Evolutionary conservation across 495 filamentous ascomycete genomes (phyloP).

Genomic region (Margaritispora aquatica): DNA sequence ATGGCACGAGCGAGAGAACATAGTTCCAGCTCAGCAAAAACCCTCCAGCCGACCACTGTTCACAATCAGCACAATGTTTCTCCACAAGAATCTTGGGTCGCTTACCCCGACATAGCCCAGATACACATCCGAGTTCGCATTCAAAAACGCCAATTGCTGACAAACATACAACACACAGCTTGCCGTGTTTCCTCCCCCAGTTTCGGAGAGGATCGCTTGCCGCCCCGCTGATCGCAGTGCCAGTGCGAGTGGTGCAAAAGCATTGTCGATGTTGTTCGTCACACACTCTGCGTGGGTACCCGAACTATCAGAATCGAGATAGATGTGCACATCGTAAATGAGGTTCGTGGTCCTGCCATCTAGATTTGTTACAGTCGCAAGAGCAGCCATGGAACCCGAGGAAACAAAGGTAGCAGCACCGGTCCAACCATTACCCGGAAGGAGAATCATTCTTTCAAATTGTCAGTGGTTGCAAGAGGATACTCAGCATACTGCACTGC

Average conservation of each 20-base stretch:
- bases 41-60: slow-evolving; percentile 41
- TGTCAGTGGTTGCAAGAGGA: background rate
- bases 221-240: slow-evolving; percentile 42
- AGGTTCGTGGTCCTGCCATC: slow-evolving; percentile 45
- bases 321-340: slow-evolving; percentile 48
- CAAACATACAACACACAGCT: slow-evolving; percentile 34
- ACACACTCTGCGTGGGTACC: slow-evolving; percentile 44
- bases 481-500: background rate
- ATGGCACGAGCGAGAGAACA: slow-evolving; percentile 5
- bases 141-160: background rate
- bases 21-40: background rate
- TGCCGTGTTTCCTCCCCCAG: slow-evolving; percentile 42
- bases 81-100: background rate
- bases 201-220: slow-evolving; percentile 46
- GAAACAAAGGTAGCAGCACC: slow-evolving; percentile 35
- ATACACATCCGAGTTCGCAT: slow-evolving; percentile 41
- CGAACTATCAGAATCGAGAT: slow-evolving; percentile 48
- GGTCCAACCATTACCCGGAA: slow-evolving; percentile 40
- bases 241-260: slow-evolving; percentile 38
- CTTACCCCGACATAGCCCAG: slow-evolving; percentile 36
- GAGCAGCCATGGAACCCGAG: slow-evolving; percentile 37
- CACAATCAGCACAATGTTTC: background rate
- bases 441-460: slow-evolving; percentile 22
- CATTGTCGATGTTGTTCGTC: slow-evolving; percentile 39
- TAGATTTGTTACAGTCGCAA: slow-evolving; percentile 43